Evolutionary conservation across 768 basidiomycete genomes (phyloP).

Genomic region (Suillus americanus): DNA sequence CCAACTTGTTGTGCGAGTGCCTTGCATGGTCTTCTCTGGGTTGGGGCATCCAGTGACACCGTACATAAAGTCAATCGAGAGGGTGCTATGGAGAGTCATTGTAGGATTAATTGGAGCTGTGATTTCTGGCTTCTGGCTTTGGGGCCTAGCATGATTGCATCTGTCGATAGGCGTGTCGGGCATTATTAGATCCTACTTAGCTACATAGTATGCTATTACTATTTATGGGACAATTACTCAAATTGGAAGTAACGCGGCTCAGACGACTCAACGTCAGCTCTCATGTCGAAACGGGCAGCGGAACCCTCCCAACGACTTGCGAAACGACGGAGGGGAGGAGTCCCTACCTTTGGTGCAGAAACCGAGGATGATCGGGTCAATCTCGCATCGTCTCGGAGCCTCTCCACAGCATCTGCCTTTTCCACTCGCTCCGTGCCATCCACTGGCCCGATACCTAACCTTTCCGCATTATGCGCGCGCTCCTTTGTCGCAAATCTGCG

Average conservation of each 20-base stretch:
- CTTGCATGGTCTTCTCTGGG: conserved; percentile 7
- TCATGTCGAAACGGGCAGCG: conserved; percentile 15
- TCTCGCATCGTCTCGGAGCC: conserved; percentile 27
- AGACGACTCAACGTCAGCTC: background rate
- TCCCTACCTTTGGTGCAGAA: conserved; percentile 41
- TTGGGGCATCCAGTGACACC: conserved; percentile 19
- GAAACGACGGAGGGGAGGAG: conserved; percentile 18
- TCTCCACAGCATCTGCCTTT: conserved; percentile 51
- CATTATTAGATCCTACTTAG: background rate
- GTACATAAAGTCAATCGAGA: conserved; percentile 23
- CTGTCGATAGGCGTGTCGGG: background rate
- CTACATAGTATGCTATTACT: background rate
- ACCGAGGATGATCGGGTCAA: conserved; percentile 43
- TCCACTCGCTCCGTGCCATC: conserved; percentile 43
- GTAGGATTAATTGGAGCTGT: conserved; percentile 40
- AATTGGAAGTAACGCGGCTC: background rate
- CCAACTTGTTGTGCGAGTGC: conserved; percentile 9
- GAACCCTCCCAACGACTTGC: background rate
- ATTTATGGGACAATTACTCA: background rate
- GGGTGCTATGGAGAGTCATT: conserved; percentile 40
- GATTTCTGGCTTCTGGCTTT: conserved; percentile 27
- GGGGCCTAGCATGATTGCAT: conserved; percentile 16
- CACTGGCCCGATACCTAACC: conserved; percentile 36
- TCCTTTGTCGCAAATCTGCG: conserved; percentile 48
- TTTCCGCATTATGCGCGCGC: conserved; percentile 52